Base-by-base conservation (phyloP, 768 basidiomycete genomes). In the Asterophora parasitica region DNA sequence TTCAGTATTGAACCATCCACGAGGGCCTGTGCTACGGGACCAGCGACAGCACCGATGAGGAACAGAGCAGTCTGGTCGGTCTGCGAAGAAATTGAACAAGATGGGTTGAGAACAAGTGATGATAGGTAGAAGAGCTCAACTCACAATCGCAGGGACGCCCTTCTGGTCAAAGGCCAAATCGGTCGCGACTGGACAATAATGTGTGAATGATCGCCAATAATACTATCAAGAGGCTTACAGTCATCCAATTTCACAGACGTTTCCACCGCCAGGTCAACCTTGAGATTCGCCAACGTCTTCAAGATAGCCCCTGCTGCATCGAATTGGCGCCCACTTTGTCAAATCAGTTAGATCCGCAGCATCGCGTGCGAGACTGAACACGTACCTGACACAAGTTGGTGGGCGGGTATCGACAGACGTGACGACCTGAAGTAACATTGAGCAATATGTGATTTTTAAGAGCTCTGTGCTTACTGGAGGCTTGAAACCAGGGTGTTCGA, bases 11-110 rank as follows among this genome's bases (percentile, higher is more conserved):
- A 72, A 15, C 69, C 70, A 39, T 81, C 74, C 19, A 88, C 84
- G 12, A 88, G 72, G 54, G 73, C 68, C 61, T 86, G 85, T 2
- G 81, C 76, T 23, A 83, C 66, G 11, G 85, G 82, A 13, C 74
- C 80, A 34, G 83, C 81, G 26, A 87, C 82, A 3, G 78, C 82
- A n/a, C 83, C 82, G 33, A 87, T 81, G 42, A 87, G 71, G 64
- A 77, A 85, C 19, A 88, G 64, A 0, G 74, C 77, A 2, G 80
- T 80, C 51, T 72, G 57, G 60, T 87, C 86, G 2, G 79, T 82
- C 78, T 85, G 49, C 13, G 15, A 17, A 23, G 23, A 23, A 11
- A 1, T 9, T 9, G 17, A 46, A 27, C 44, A 9, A 33, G 17
- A 1, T 39, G 34, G 11, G 17, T 4, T 7, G 42, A 46, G 12